A percentile compares a stretch with the other conserved stretches of the same genome.
Evolutionary conservation across 805 yeast species (phyloP).

Genomic region (Wickerhamiella shivajii): DNA sequence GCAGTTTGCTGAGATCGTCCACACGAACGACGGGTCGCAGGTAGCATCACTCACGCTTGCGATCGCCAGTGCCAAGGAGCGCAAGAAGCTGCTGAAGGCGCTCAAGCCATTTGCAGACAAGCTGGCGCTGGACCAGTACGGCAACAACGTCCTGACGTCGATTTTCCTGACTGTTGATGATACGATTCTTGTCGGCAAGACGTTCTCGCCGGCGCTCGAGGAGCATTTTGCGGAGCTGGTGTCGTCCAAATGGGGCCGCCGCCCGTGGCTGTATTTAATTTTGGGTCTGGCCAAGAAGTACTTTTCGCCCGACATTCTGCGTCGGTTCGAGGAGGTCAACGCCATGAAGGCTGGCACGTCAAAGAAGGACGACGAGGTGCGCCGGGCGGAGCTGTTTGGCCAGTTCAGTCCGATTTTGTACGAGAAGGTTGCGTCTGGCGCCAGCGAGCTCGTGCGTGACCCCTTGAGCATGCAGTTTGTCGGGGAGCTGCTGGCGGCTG

Average conservation of each 20-base stretch:
- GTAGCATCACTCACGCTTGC: slow-evolving; percentile 76
- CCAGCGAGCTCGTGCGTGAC: slow-evolving; percentile 36
- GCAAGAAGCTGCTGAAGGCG: slow-evolving; percentile 59
- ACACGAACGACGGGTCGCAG: slow-evolving; percentile 86
- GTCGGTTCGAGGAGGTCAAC: slow-evolving; percentile 45
- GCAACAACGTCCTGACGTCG: slow-evolving; percentile 66
- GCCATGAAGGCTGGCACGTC: slow-evolving; percentile 54
- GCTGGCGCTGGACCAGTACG: slow-evolving; percentile 71
- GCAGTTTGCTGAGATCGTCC: slow-evolving; percentile 88
- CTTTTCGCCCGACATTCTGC: slow-evolving; percentile 54
- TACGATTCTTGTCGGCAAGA: slow-evolving; percentile 65
- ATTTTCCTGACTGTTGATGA: slow-evolving; percentile 83
- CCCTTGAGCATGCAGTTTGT: slow-evolving; percentile 66
- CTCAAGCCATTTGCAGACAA: slow-evolving; percentile 65
- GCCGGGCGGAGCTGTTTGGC: slow-evolving; percentile 55
- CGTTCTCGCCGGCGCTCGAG: slow-evolving; percentile 48
- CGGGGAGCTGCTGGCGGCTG: slow-evolving; percentile 54
- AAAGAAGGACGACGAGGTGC: slow-evolving; percentile 66
- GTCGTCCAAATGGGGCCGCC: slow-evolving; percentile 63
- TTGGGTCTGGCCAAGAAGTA: slow-evolving; percentile 69
- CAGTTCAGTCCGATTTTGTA: slow-evolving; percentile 55
- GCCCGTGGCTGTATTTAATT: slow-evolving; percentile 73
- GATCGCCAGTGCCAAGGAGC: slow-evolving; percentile 78
- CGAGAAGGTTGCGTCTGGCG: slow-evolving; percentile 35
- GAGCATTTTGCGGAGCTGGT: slow-evolving; percentile 37